Conservation (phyloP, 495 filamentous ascomycete genomes). For the Aspergillus funiculosus region DNA sequence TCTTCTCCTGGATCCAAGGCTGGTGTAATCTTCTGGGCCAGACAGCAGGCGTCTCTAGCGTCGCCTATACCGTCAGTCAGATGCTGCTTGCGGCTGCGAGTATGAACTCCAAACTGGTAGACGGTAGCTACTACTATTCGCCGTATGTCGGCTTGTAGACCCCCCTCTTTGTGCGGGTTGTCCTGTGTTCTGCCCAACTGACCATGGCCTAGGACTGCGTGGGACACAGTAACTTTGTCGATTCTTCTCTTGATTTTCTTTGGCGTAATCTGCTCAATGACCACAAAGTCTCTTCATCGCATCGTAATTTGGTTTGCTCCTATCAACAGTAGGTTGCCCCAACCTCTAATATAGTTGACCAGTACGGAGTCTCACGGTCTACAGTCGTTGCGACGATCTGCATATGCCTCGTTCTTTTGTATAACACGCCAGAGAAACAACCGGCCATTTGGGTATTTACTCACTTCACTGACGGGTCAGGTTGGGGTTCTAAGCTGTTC, state of each 20-base stretch:
- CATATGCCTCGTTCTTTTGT: slow-evolving; percentile 58
- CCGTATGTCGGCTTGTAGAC: slow-evolving; percentile 28
- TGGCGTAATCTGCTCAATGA: slow-evolving; percentile 60
- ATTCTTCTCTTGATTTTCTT: slow-evolving; percentile 52
- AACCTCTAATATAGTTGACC: not conserved
- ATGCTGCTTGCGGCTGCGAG: slow-evolving; percentile 53
- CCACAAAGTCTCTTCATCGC: slow-evolving; percentile 56
- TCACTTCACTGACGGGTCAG: slow-evolving; percentile 59
- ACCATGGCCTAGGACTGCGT: slow-evolving; percentile 44
- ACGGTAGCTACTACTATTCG: slow-evolving; percentile 41
- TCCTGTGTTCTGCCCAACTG: no score
- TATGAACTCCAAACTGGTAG: slow-evolving; percentile 50
- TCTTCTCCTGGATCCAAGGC: slow-evolving; percentile 56
- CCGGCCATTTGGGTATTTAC: slow-evolving; percentile 62
- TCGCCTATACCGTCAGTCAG: slow-evolving; percentile 53
- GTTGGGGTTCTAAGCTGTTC: slow-evolving; percentile 58
- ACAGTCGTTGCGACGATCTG: slow-evolving; percentile 50
- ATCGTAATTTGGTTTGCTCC: slow-evolving; percentile 68
- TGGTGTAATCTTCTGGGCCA: slow-evolving; percentile 61
- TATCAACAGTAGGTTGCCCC: slow-evolving; percentile 53
- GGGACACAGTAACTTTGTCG: slow-evolving; percentile 58
- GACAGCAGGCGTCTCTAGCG: slow-evolving; percentile 52
- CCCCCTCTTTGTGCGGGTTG: no score
- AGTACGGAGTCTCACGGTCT: not conserved
- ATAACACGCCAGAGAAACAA: slow-evolving; percentile 59